These are phyloP conservation scores for Wickerhamia fluorescens DNA, from an alignment of 805 yeast genomes.

Conservation along the genomic window DNA sequence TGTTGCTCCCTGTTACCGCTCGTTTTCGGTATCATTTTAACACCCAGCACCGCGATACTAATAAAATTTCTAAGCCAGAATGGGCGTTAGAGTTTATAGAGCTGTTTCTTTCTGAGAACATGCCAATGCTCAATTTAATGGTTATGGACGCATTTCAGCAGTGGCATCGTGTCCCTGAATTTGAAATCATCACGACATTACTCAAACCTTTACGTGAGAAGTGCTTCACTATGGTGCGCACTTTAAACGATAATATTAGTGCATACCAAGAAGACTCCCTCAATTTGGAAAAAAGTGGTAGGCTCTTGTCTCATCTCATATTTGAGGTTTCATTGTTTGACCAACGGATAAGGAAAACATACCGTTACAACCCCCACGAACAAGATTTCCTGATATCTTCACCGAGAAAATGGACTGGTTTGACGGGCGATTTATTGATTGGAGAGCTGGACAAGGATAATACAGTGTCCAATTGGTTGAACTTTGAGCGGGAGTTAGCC, in stretches of 20 bases:
- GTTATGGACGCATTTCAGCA: conserved; percentile 26
- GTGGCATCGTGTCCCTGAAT: conserved; percentile 22
- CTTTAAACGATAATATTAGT: conserved; percentile 18
- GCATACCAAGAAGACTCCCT: conserved; percentile 8
- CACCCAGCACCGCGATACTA: conserved; percentile 48
- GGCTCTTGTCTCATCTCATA: conserved; percentile 51
- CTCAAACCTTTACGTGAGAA: conserved; percentile 42
- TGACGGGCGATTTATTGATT: conserved; percentile 34
- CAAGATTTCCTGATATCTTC: conserved; percentile 13
- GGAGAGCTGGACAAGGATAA: conserved; percentile 19
- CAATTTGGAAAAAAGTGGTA: conserved; percentile 40
- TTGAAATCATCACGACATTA: conserved; percentile 39
- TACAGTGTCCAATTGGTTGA: conserved; percentile 47
- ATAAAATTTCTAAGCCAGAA: conserved; percentile 62
- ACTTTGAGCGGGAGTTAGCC: conserved; percentile 47
- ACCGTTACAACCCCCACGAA: conserved; percentile 40
- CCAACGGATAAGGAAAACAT: conserved; percentile 36
- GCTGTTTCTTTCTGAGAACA: conserved; percentile 33
- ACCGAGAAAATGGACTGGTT: conserved; percentile 42
- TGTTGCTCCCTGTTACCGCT: conserved; percentile 39
- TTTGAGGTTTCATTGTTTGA: conserved; percentile 56
- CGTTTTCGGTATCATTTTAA: conserved; percentile 60
- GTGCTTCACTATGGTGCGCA: conserved; percentile 19
- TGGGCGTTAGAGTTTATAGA: conserved; percentile 54
- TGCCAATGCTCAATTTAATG: conserved; percentile 32